Conservation (phyloP, 148 eudicot genomes). For the Camellia japonica region DNA sequence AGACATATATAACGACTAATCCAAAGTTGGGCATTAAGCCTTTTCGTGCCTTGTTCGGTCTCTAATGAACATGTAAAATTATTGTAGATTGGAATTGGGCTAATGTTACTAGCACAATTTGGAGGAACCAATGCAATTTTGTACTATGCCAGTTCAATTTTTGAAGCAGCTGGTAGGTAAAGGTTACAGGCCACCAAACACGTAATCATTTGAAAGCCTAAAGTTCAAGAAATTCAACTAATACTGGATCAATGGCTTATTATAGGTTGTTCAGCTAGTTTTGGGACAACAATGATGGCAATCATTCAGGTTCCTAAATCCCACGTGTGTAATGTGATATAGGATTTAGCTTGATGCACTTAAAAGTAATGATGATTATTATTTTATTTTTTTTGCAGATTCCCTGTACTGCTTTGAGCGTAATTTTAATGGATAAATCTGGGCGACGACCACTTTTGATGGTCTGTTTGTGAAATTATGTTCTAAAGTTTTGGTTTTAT, state of each 20-base stretch:
- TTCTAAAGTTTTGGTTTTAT: not conserved
- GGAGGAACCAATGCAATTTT: conserved; percentile 56
- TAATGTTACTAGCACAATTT: conserved; percentile 43
- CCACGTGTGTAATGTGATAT: not conserved
- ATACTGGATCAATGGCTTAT: not conserved
- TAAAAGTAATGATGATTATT: not conserved
- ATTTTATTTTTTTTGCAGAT: conserved; percentile 28
- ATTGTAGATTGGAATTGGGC: conserved; percentile 52
- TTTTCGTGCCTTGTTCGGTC: not conserved
- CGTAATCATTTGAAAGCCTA: not conserved
- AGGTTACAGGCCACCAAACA: not conserved
- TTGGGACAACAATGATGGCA: conserved; percentile 55
- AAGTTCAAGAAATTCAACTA: not conserved
- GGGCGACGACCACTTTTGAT: conserved; percentile 55
- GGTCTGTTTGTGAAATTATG: conserved; percentile 32
- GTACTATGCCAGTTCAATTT: conserved; percentile 50
- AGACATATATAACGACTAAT: conserved; percentile 1
- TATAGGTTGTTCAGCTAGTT: conserved; percentile 46
- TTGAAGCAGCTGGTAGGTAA: conserved; percentile 53
- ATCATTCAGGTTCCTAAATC: conserved; percentile 50
- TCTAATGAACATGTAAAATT: not conserved
- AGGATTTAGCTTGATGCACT: not conserved
- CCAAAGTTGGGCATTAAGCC: not conserved
- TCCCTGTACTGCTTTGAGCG: conserved; percentile 32
- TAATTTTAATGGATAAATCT: conserved; percentile 41